Evolutionary conservation across 2,329 filamentous ascomycete genomes (phyloP).

Genomic region (Coniochaeta sp.): DNA sequence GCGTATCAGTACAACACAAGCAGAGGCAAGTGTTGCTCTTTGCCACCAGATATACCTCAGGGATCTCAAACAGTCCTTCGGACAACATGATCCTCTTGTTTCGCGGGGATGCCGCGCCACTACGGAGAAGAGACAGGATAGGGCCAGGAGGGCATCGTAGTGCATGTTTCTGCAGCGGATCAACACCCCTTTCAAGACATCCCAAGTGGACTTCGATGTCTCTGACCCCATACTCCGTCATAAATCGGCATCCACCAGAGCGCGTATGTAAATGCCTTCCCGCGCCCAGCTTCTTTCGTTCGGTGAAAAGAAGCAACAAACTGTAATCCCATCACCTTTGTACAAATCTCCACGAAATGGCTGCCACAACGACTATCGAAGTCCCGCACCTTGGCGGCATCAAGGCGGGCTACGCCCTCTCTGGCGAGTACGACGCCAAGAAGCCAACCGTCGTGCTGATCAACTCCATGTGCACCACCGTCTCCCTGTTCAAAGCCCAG

Average conservation of each 20-base stretch:
- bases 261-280: background rate
- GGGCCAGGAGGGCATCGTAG: too few species aligned
- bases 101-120: background rate
- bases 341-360: slow-evolving; percentile 12
- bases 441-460: slow-evolving; percentile 46
- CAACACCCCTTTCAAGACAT: background rate
- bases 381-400: slow-evolving; percentile 43
- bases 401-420: slow-evolving; percentile 31
- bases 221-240: background rate
- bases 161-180: background rate
- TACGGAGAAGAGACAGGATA: background rate
- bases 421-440: slow-evolving; percentile 31
- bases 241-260: background rate
- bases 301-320: background rate
- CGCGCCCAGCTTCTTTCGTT: background rate
- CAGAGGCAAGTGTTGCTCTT: too few species aligned
- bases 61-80: too few species aligned
- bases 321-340: background rate
- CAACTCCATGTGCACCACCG: slow-evolving; percentile 45
- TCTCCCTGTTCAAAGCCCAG: slow-evolving; percentile 36
- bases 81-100: background rate
- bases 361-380: slow-evolving; percentile 31
- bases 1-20: too few species aligned
- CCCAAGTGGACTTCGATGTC: background rate
- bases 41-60: too few species aligned